Percentiles rank a stretch among this genome's conserved stretches.
Conservation (phyloP, 2,329 filamentous ascomycete genomes). For the Cladosporium phlei region DNA sequence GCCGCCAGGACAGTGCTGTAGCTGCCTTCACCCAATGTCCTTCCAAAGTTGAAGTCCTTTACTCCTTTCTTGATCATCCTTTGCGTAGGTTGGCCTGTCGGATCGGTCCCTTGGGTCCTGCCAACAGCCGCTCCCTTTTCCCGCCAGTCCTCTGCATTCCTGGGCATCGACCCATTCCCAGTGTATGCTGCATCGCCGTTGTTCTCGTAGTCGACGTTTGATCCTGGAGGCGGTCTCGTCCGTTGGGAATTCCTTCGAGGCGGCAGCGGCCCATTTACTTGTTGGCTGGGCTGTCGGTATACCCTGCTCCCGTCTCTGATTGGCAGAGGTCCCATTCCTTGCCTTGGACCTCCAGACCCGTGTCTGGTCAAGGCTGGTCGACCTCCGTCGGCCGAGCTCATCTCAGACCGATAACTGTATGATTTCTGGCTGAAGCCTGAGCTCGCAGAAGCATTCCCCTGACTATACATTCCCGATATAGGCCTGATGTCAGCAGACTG, state of each 20-base stretch:
- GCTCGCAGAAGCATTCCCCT: constrained; percentile 44
- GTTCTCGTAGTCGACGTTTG: constrained; percentile 20
- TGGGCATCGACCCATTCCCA: constrained; percentile 51
- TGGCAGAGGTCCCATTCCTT: constrained; percentile 55
- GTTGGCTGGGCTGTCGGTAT: constrained; percentile 57
- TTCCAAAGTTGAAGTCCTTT: constrained; percentile 90
- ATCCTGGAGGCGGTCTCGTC: constrained; percentile 28
- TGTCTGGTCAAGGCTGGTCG: constrained; percentile 53
- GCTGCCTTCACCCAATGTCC: constrained; percentile 87
- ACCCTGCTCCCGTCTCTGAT: constrained; percentile 65
- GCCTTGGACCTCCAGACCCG: constrained; percentile 58
- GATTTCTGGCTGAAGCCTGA: constrained; percentile 40
- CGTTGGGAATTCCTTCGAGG: constrained; percentile 73
- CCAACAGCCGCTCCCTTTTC: constrained; percentile 87
- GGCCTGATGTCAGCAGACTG: constrained; percentile 32
- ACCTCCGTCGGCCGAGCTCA: constrained; percentile 27
- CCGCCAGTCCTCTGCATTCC: constrained; percentile 84
- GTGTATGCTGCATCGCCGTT: constrained; percentile 19
- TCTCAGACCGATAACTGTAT: constrained; percentile 46
- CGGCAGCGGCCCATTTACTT: constrained; percentile 58
- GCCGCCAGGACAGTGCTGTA: constrained; percentile 95
- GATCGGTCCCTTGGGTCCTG: constrained; percentile 76
- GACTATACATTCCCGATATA: constrained; percentile 45
- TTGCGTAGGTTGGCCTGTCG: constrained; percentile 68
- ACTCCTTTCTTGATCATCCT: constrained; percentile 94